A percentile compares a stretch with the other conserved stretches of the same genome.
Conservation (phyloP, 768 basidiomycete species). For the Agrocybe chaxingu region DNA sequence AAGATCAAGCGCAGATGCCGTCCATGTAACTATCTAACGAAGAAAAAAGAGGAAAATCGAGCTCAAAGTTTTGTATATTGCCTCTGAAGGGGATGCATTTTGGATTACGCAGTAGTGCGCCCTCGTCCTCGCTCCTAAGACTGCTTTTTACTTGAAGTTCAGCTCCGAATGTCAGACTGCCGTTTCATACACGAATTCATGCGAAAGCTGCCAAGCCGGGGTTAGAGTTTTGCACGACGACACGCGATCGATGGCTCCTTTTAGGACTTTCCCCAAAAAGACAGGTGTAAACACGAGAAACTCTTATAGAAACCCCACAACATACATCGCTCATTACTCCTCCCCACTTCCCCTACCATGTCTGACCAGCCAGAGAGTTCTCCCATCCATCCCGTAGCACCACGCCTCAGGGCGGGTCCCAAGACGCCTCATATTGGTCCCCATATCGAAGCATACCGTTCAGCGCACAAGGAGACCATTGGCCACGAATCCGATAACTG, state of each 20-base stretch:
- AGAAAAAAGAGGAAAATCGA: too few species aligned
- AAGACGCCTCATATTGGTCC: constrained; percentile 81
- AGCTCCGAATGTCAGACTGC: background rate
- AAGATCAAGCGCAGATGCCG: too few species aligned
- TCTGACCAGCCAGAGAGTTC: constrained; percentile 30
- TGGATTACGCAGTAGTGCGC: too few species aligned
- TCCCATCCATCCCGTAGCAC: constrained; percentile 69
- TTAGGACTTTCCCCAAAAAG: constrained; percentile 16
- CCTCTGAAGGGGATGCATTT: too few species aligned
- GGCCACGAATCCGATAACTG: constrained; percentile 78
- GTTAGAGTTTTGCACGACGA: constrained; percentile 13
- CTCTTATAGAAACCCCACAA: constrained; percentile 16
- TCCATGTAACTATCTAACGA: too few species aligned
- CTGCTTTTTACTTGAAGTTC: too few species aligned
- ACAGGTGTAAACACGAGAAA: constrained; percentile 11
- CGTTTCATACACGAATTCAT: background rate
- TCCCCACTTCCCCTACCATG: constrained; percentile 29
- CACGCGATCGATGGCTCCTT: constrained; percentile 18
- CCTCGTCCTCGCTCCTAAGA: too few species aligned
- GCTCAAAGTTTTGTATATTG: too few species aligned
- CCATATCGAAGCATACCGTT: constrained; percentile 68
- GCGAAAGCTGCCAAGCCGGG: constrained; percentile 14
- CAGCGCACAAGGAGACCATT: constrained; percentile 65
- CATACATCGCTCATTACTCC: constrained; percentile 12
- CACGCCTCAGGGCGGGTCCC: constrained; percentile 58